Evolutionary conservation across 768 basidiomycete species (phyloP).

Genomic region (Crassisporium funariophilum): DNA sequence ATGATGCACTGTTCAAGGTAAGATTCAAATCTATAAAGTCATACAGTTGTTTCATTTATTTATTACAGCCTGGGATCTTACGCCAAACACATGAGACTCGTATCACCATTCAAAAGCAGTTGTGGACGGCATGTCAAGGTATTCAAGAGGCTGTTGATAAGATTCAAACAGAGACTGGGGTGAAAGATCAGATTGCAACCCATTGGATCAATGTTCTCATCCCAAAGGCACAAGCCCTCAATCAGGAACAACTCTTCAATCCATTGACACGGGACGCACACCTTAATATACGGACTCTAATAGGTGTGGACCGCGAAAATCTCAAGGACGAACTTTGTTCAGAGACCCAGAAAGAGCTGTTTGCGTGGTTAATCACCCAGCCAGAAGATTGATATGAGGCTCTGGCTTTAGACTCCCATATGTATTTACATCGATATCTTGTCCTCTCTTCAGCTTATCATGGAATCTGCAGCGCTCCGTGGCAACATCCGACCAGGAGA

Average conservation of each 20-base stretch:
- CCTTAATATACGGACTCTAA: neutral
- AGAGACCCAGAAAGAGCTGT: neutral
- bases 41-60: no score
- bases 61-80: neutral
- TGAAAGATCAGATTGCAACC: conserved; percentile 31
- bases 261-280: neutral
- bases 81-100: conserved; percentile 1
- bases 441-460: neutral
- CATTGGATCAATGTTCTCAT: conserved; percentile 26
- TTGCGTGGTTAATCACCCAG: neutral
- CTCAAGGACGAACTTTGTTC: neutral
- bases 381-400: neutral
- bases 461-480: neutral
- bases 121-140: conserved; percentile 18
- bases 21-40: neutral
- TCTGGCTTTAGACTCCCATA: neutral
- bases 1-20: conserved; percentile 9
- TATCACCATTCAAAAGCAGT: neutral
- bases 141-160: conserved; percentile 7
- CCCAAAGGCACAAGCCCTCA: neutral
- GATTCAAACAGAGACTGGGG: conserved; percentile 23
- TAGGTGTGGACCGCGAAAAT: neutral
- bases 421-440: neutral
- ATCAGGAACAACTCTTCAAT: neutral
- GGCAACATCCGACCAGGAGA: conserved; percentile 17